A percentile compares a stretch with the other conserved stretches of the same genome.
These are phyloP conservation scores for Arctium lappa DNA, from an alignment of 129 eudicot species.

Conservation along the genomic window DNA sequence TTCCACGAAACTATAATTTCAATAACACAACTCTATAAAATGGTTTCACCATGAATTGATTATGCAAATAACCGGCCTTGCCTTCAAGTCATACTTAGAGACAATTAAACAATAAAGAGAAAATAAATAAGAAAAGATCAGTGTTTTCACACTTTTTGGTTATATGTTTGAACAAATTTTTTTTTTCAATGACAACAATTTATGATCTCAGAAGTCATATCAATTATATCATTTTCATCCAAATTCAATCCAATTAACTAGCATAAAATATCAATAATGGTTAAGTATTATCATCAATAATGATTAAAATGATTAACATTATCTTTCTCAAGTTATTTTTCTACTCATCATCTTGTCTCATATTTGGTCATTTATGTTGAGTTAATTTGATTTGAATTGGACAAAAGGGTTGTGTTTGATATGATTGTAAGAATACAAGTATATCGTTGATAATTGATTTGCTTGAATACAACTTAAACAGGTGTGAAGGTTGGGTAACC, in stretches of 20 bases:
- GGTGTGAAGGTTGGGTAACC: no score
- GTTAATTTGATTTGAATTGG: background rate
- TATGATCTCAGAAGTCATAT: background rate
- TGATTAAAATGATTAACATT: background rate
- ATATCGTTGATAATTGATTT: no score
- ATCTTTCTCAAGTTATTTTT: no score
- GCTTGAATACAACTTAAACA: no score
- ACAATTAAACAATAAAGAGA: background rate
- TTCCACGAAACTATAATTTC: constrained; percentile 63
- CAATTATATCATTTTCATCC: background rate
- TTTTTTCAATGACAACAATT: background rate
- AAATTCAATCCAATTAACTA: background rate
- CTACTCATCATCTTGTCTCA: no score
- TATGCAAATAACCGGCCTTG: background rate
- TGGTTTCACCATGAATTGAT: background rate
- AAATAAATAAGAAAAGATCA: background rate
- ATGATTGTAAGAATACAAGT: no score
- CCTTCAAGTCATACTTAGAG: background rate
- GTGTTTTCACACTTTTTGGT: background rate
- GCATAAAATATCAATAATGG: background rate
- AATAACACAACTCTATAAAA: background rate
- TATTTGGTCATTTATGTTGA: background rate
- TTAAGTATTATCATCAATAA: background rate
- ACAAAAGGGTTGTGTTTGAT: no score
- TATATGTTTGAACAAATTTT: background rate